Percentiles rank a stretch among this genome's conserved stretches.
phyloP scores from a whole-genome alignment of 768 basidiomycete species.

The Suillus lakei region DNA sequence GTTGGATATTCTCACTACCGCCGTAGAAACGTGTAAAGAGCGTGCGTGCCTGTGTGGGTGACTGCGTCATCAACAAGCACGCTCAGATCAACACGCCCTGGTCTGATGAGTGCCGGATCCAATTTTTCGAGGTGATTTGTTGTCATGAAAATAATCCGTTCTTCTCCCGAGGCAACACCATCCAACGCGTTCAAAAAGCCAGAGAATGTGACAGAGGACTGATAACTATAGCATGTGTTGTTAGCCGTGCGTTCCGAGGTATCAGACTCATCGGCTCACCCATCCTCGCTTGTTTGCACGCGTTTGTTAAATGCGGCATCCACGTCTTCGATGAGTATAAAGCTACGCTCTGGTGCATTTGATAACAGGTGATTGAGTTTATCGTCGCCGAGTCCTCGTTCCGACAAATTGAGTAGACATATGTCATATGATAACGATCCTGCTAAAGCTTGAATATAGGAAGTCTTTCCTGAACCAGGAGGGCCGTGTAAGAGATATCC shows the following conservation, averaged over 20 bases:
- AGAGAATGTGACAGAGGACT: slow-evolving; percentile 96
- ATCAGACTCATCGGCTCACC: slow-evolving; percentile 53
- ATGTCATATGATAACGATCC: slow-evolving; percentile 94
- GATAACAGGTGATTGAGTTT: slow-evolving; percentile 93
- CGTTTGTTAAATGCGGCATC: slow-evolving; percentile 97
- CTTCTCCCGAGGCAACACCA: slow-evolving; percentile 96
- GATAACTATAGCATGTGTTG: slow-evolving; percentile 59
- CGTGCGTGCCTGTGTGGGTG: slow-evolving; percentile 72
- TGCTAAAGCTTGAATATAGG: slow-evolving; percentile 97
- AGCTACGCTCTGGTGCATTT: slow-evolving; percentile 89
- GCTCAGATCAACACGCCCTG: slow-evolving; percentile 90
- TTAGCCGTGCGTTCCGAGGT: not conserved
- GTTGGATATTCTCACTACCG: slow-evolving; percentile 40
- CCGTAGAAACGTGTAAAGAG: slow-evolving; percentile 89
- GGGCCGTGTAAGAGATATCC: slow-evolving; percentile 96
- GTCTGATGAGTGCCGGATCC: slow-evolving; percentile 94
- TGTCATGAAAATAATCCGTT: slow-evolving; percentile 98
- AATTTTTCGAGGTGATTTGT: slow-evolving; percentile 93
- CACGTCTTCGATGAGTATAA: slow-evolving; percentile 96
- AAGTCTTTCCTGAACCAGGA: slow-evolving; percentile 97
- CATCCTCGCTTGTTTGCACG: slow-evolving; percentile 88
- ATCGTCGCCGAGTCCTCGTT: slow-evolving; percentile 95
- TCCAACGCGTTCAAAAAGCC: slow-evolving; percentile 97
- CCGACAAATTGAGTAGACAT: slow-evolving; percentile 92
- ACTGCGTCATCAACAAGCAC: slow-evolving; percentile 88